phyloP scores from a whole-genome alignment of 1,139 yeast species.

The Pichia sp. region DNA sequence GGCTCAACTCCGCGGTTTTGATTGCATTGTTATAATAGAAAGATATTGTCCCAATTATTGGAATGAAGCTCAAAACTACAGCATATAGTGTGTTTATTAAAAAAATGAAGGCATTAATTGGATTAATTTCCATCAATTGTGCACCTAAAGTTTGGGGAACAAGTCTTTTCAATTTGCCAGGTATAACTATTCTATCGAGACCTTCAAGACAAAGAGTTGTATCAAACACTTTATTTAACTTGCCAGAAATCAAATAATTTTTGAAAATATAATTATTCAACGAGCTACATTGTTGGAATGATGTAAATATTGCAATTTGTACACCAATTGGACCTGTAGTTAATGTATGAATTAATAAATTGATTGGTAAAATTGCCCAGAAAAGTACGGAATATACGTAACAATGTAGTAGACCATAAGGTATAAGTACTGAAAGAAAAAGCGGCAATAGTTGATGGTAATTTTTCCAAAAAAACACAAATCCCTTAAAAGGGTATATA shows the following conservation, averaged over 20 bases:
- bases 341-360: constrained; percentile 18
- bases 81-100: not conserved
- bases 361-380: constrained; percentile 22
- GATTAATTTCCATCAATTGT: constrained; percentile 11
- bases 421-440: constrained; percentile 21
- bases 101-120: constrained; percentile 3
- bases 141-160: constrained; percentile 25
- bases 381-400: constrained; percentile 18
- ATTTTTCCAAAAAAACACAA: constrained; percentile 21
- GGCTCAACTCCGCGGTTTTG: constrained; percentile 17
- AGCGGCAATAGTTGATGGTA: constrained; percentile 23
- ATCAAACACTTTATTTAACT: constrained; percentile 25
- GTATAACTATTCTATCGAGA: constrained; percentile 24
- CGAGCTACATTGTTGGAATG: constrained; percentile 24
- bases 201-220: constrained; percentile 25
- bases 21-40: constrained; percentile 18
- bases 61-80: constrained; percentile 19
- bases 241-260: constrained; percentile 22
- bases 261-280: constrained; percentile 22
- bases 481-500: constrained; percentile 24
- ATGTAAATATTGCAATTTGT: constrained; percentile 18
- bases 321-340: constrained; percentile 27
- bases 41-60: constrained; percentile 22
- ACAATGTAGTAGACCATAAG: constrained; percentile 19
- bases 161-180: constrained; percentile 28